Conservation (phyloP, 345 rosid species). For the Hibiscus tridactylites region DNA sequence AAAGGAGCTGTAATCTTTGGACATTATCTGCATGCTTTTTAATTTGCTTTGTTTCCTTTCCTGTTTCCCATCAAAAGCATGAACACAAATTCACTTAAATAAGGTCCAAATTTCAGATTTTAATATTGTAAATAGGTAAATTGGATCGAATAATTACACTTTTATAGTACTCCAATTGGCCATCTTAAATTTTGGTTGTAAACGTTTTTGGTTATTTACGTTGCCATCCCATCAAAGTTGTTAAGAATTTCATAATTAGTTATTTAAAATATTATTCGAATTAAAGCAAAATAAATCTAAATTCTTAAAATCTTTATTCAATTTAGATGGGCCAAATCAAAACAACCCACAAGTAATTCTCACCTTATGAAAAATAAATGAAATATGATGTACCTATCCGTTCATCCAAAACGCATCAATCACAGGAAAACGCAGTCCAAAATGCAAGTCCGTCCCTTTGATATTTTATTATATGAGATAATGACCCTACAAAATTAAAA, state of each 20-base stretch:
- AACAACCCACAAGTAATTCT: not conserved
- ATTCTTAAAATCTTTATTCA: no score
- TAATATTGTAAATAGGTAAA: no score
- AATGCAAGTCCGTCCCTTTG: not conserved
- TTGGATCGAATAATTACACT: no score
- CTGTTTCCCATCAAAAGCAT: conserved; percentile 16
- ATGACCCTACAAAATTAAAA: not conserved
- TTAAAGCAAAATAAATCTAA: no score
- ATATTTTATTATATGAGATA: not conserved
- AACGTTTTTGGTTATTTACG: not conserved
- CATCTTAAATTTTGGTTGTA: not conserved
- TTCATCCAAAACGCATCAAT: not conserved
- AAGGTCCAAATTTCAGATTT: no score
- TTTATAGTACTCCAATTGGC: not conserved
- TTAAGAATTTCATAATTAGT: not conserved
- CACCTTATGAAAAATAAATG: not conserved
- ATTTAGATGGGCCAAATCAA: not conserved
- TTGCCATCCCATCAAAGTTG: not conserved
- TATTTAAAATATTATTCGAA: no score
- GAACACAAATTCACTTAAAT: not conserved
- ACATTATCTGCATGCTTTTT: conserved; percentile 12
- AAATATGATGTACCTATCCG: not conserved
- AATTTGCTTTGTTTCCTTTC: not conserved
- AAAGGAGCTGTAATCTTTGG: conserved; percentile 24
- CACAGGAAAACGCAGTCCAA: not conserved